A percentile compares a stretch with the other conserved stretches of the same genome.
Conservation (phyloP, 371 early-diverging fungal genomes). For the Mucor mucedo region DNA sequence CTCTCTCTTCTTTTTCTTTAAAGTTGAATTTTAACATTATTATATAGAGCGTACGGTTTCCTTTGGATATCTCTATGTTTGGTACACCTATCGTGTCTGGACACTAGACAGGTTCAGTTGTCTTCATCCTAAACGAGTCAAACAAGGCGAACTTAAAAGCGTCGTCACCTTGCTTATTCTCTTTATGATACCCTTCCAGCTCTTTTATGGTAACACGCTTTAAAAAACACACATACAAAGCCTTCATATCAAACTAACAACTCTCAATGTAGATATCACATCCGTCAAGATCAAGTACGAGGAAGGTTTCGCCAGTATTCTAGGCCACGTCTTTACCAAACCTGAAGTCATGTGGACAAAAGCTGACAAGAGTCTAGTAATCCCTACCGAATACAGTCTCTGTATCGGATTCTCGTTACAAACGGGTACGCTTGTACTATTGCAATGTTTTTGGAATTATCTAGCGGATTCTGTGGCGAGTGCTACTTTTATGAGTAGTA, state of each 20-base stretch:
- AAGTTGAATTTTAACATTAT: background rate
- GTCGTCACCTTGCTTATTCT: conserved; percentile 50
- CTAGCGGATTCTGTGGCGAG: conserved; percentile 54
- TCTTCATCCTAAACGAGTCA: conserved; percentile 38
- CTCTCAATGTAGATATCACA: conserved; percentile 31
- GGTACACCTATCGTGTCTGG: conserved; percentile 48
- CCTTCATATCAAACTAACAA: too few species aligned
- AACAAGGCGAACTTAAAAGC: conserved; percentile 54
- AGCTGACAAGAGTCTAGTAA: conserved; percentile 40
- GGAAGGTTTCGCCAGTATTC: conserved; percentile 47
- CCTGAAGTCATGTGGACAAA: conserved; percentile 53
- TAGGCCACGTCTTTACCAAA: conserved; percentile 42
- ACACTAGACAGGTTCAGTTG: conserved; percentile 45
- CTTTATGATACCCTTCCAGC: conserved; percentile 56
- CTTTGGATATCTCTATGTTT: conserved; percentile 42
- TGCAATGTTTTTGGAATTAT: conserved; percentile 64
- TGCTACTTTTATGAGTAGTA: conserved; percentile 53
- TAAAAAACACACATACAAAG: background rate
- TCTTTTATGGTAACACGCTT: conserved; percentile 46
- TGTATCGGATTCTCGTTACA: conserved; percentile 52
- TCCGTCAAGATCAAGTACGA: conserved; percentile 57
- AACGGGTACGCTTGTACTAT: conserved; percentile 51
- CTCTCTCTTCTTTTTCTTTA: background rate
- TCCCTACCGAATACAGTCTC: conserved; percentile 44
- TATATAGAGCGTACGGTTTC: conserved; percentile 49